phyloP scores from a whole-genome alignment of 2,329 filamentous ascomycete species.

The Hyphodiscus sp. region DNA sequence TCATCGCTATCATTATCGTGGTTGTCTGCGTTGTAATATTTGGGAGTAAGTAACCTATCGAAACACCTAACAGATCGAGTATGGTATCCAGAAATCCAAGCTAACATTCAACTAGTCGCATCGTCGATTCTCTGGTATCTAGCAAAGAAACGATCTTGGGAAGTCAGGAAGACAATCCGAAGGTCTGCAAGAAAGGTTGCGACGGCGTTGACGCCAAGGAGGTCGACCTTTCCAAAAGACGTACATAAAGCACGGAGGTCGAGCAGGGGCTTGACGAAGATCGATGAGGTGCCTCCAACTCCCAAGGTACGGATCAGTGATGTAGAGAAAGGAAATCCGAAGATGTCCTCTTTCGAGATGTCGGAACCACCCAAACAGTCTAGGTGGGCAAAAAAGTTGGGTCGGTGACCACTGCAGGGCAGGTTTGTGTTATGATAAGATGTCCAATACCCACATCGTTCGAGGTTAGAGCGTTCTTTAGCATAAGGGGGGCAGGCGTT shows the following conservation, averaged over 20 bases:
- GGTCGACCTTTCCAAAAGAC: slow-evolving; percentile 53
- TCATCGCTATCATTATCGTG: slow-evolving; percentile 69
- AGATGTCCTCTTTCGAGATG: slow-evolving; percentile 28
- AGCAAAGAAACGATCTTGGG: slow-evolving; percentile 82
- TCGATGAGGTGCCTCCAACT: slow-evolving; percentile 55
- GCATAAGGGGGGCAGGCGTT: neutral
- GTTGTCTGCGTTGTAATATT: slow-evolving; percentile 61
- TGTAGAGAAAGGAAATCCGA: slow-evolving; percentile 48
- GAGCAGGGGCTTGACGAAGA: slow-evolving; percentile 37
- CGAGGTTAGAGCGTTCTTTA: neutral
- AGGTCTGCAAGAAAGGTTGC: slow-evolving; percentile 59
- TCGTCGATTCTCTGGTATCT: slow-evolving; percentile 65
- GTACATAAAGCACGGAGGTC: slow-evolving; percentile 40
- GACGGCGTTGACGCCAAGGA: slow-evolving; percentile 54
- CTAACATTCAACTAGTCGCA: slow-evolving; percentile 15
- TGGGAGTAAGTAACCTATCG: slow-evolving; percentile 50
- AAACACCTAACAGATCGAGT: neutral
- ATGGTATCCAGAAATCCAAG: neutral
- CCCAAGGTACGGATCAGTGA: slow-evolving; percentile 48
- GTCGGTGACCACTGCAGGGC: slow-evolving; percentile 16
- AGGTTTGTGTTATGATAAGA: slow-evolving; percentile 7
- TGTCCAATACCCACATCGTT: neutral
- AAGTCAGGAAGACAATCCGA: slow-evolving; percentile 63
- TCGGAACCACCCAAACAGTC: slow-evolving; percentile 26
- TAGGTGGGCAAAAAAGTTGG: slow-evolving; percentile 25